Evolutionary conservation across 805 yeast genomes (phyloP), one percentile per base, ranked within the genome.

Genomic region (Metschnikowia vanudenii): DNA sequence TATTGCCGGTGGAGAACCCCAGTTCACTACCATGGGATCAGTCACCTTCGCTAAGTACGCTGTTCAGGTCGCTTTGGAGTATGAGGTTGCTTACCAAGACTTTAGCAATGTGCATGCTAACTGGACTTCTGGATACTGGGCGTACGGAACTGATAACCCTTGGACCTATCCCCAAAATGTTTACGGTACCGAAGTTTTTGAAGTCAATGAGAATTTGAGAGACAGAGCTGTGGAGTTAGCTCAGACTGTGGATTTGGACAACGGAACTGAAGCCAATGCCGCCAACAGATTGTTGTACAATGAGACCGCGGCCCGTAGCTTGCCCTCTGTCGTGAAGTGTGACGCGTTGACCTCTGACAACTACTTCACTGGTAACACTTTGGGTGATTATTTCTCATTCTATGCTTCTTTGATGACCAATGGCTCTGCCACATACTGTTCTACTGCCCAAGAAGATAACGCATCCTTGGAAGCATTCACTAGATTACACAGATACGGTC

Each of bases 371-470:
- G 88, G 87, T 50, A 63, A 70, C 42, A 62, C 63, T 13, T 69
- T 82, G 55, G 76, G 73, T 49, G 75, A 78, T 56, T 67, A 79
- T 55, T 78, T 80, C 58, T 60, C 72, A 20, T 69, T 71, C 60
- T 76, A 67, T 57, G 71, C 84, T 30, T 50, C 54, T 13, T 53
- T 80, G 51, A 61, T 81, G 60, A 76, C 85, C 53, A 82, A 82
- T 57, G 82, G 81, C 45, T 71, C 82, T 32, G 85, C 79, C 22
- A 65, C 63, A 12, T 82, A 80, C 68, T 79, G 85, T 61, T 60
- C 81, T 36, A 75, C 85, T 37, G 84, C 83, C 45, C 85, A 81
- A 62, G 88, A 82, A 62, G 88, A 82, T 59, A 78, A 80, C 59
- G 87, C 87, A 14, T 69, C 82, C 13, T 73, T 82, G 57, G 85